Evolutionary conservation across 306 rosid species (phyloP), one percentile per base, ranked within the genome.

Genomic region (Abrus precatorius): DNA sequence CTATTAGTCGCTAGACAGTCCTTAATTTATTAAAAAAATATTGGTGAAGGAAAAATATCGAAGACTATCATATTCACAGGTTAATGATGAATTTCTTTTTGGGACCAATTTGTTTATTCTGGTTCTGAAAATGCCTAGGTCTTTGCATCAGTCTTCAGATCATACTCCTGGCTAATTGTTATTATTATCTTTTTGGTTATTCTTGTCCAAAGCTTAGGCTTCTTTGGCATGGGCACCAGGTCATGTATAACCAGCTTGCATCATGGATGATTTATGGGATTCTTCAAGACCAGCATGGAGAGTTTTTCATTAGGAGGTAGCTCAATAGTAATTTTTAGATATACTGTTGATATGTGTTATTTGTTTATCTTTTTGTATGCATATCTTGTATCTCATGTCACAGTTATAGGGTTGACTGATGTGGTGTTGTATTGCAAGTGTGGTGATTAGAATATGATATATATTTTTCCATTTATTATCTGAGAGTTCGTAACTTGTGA

Each of bases 191-290:
- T 48, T 52, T 74, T 40, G 45, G 72, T 77, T 82, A 9, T 69
- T 84, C 29, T 64, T 87, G 85, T 64, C 87, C 90, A 84, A 90
- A 91, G 81, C 87, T 52, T 85, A 95, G 99, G 94, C 98, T 95
- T 85, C 99, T 95, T 72, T 93, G 99, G 99, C 99, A 93, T 48
- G 98, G 94, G 53, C 94, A 95, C 89, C 99, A 93, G 89, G 94
- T 93, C 67, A 84, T 95, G 94, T 93, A 95, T 82, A 92, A 95
- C 78, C 99, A 95, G 87, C 96, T 95, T 55, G 97, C 97, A 44
- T 88, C 99, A 3, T 93, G 99, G 99, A 89, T 93, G 94, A 92
- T 95, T 71, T 95, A 93, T 77, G 99, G 98, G 78, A 88, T 91
- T 59, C 99, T 91, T 87, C 97, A 93, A 88, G 99, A 95, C 74